These are phyloP conservation scores for Saccharomycopsis selenospora DNA, from an alignment of 805 yeast genomes.

Conservation along the genomic window DNA sequence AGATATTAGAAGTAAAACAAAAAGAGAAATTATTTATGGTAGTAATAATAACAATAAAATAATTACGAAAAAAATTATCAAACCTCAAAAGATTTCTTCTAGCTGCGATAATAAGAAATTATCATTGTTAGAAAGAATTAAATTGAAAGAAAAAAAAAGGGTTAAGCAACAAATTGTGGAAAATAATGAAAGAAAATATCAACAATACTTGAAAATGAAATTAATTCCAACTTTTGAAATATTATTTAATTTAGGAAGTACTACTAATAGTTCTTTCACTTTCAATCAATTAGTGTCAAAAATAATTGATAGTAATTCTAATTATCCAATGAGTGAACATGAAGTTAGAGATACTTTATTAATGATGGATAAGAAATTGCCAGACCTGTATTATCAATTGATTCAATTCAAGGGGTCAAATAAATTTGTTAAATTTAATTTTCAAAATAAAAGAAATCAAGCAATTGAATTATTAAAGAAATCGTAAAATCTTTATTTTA, in stretches of 20 bases:
- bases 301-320: conserved; percentile 8
- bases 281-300: neutral
- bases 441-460: conserved; percentile 10
- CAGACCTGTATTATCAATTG: neutral
- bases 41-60: neutral
- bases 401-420: neutral
- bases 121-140: conserved; percentile 11
- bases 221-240: conserved; percentile 10
- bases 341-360: neutral
- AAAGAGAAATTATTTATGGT: neutral
- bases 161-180: neutral
- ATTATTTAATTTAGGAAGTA: conserved; percentile 8
- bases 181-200: neutral
- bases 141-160: conserved; percentile 9
- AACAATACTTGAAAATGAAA: neutral
- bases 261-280: conserved; percentile 5
- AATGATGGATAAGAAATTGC: neutral
- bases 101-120: neutral
- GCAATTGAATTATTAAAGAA: neutral
- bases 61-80: neutral
- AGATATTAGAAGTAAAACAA: neutral
- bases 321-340: neutral
- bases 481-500: neutral
- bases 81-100: neutral
- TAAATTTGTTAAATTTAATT: conserved; percentile 9